A percentile compares a stretch with the other conserved stretches of the same genome.
Evolutionary conservation across 2,329 filamentous ascomycete genomes (phyloP).

Genomic region (Nakataea oryzae): DNA sequence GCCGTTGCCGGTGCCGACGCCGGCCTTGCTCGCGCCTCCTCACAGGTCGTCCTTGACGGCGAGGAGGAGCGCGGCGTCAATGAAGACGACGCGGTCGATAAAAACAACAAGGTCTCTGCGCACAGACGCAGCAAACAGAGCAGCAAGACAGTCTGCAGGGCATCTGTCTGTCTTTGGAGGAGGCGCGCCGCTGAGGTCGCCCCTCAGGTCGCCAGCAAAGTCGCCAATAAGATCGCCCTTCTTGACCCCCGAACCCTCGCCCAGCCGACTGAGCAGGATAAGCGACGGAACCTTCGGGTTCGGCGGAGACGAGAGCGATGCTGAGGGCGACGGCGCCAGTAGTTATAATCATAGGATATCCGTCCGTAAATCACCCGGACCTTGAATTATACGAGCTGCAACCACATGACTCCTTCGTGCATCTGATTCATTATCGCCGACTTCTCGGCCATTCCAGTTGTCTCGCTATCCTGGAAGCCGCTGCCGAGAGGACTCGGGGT

Average conservation of each 20-base stretch:
- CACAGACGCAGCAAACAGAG: background rate
- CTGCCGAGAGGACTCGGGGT: background rate
- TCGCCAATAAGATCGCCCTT: background rate
- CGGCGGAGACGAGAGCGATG: background rate
- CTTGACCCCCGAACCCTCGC: background rate
- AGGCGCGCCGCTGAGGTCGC: background rate
- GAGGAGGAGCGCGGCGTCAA: background rate
- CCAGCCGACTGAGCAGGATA: background rate
- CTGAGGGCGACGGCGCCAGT: background rate
- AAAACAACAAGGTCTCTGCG: background rate
- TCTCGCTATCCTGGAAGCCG: background rate
- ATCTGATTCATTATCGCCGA: background rate
- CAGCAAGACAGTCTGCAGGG: background rate
- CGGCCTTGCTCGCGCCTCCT: background rate
- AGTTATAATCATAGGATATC: background rate
- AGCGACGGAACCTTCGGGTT: conserved; percentile 1
- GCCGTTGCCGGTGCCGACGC: background rate
- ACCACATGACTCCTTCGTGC: background rate
- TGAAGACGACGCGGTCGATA: background rate
- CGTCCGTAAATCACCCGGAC: background rate
- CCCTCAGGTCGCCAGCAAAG: background rate
- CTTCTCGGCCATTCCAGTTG: background rate
- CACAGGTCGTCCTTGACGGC: background rate
- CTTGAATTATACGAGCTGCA: background rate
- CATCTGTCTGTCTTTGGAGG: background rate